Evolutionary conservation across 257 asterid species (phyloP), one percentile per base, ranked within the genome.

Genomic region (Vinca minor): DNA sequence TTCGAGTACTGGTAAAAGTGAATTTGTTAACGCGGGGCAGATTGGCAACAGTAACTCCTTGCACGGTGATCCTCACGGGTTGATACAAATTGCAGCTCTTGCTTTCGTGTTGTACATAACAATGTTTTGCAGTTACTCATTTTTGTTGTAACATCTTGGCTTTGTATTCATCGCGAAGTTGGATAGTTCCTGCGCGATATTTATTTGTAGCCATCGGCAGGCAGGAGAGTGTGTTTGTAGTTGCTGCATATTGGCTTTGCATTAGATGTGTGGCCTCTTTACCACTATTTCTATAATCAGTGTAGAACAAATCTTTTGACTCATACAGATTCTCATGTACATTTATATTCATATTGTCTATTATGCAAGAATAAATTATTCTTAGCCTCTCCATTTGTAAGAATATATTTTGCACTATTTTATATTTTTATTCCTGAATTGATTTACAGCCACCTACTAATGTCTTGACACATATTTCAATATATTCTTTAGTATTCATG

Each of bases 1-100:
- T 41, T 65, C 76, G 13, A 71, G 72, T 42, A 85, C 79, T 1
- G 96, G 95, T 38, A 75, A 69, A 65, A 87, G 94, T 0, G 90
- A 81, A 76, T 89, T 68, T 76, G 96, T 89, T 20, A 79, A 85
- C 28, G 79, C 97, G 0, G 96, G 94, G 57, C 88, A 77, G 69
- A 55, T 83, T 13, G 74, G 45, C 71, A 69, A 70, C 62, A 79
- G 25, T 18, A 70, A 63, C 47, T 73, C 92, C 34, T 49, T 62
- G 25, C 35, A 46, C 6, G 8, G 13, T 13, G 58, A 75, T 66
- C 69, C 76, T 44, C 59, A 18, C 70, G 71, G 62, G 67, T 18
- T 71, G 63, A 60, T 79, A 59, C 41, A 54, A 34, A 55, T 63
- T 13, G 36, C 64, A 44, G 35, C 66, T 17, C 23, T 76, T 29